Percentiles rank a stretch among this genome's conserved stretches.
These are phyloP conservation scores for Stachybotrys chlorohalonatus DNA, from an alignment of 2,329 filamentous ascomycete species.

Conservation along the genomic window DNA sequence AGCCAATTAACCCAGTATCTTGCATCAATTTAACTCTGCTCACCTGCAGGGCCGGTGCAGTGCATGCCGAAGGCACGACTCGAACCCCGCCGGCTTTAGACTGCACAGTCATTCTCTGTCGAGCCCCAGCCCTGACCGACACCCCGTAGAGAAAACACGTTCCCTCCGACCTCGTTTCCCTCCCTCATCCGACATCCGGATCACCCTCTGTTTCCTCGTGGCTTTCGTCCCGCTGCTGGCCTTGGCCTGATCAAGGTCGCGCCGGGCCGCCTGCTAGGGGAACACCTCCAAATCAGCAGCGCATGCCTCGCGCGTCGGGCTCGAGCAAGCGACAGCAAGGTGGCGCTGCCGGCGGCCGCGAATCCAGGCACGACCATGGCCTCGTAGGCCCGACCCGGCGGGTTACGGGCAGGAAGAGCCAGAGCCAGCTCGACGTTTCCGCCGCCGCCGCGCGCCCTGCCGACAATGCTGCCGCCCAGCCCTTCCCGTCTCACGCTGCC, in stretches of 20 bases:
- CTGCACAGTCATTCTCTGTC: too few relatives aligned
- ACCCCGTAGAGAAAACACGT: neutral
- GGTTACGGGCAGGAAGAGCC: constrained; percentile 33
- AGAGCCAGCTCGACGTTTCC: constrained; percentile 31
- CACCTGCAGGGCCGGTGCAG: neutral
- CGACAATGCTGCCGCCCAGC: constrained; percentile 19
- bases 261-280: constrained; percentile 25
- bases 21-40: neutral
- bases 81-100: neutral
- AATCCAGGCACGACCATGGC: constrained; percentile 78
- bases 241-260: constrained; percentile 23
- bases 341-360: constrained; percentile 54
- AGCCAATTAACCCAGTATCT: neutral
- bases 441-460: constrained; percentile 15
- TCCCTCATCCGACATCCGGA: neutral
- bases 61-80: neutral
- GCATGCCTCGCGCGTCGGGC: constrained; percentile 54
- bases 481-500: constrained; percentile 11
- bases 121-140: too few relatives aligned
- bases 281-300: constrained; percentile 21
- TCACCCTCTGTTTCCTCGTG: neutral
- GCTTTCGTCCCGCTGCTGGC: constrained; percentile 16
- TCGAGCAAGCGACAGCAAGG: constrained; percentile 54
- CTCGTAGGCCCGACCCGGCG: constrained; percentile 53
- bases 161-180: neutral